Base-by-base conservation (phyloP, 2,329 filamentous ascomycete genomes). In the Leptosphaerulina australis region DNA sequence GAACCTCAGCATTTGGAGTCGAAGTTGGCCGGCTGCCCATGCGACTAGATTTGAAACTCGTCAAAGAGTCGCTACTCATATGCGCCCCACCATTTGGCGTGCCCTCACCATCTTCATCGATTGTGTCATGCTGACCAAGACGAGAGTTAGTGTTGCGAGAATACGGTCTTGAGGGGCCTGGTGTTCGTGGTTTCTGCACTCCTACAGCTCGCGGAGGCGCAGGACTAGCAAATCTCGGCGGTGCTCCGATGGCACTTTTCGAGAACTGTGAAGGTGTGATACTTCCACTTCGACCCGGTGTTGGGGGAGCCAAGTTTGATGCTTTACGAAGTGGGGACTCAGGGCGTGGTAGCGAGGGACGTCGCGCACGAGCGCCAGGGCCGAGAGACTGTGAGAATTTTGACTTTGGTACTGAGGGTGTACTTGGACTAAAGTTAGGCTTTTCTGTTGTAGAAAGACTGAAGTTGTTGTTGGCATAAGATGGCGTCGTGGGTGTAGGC, bases 371-470 rank as follows among this genome's bases (percentile, higher is more conserved):
- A 20, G 71, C 75, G 30, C 85, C 83, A 5, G 89, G 88, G 1
- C 91, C 91, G 34, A 96, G 79, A 0, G 92, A 95, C 73, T 95
- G 90, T 69, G 91, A 94, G 76, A 97, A 94, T 68, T 92, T 92
- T 45, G 88, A 93, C 68, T 92, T 92, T 46, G 88, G 82, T 39
- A 90, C 62, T 0, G 82, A 82, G 0, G 87, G 87, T 84, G 67
- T 81, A 52, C 60, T 67, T 26, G 72, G 70, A 40, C 63, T 69
- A 57, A 67, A 71, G 49, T 62, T 68, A n/a, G 69, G 68, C 44
- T 67, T 66, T 14, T 67, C 80, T 65, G 82, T 83, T 26, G 78
- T 82, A 18, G 83, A 79, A 67, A 83, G 83, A 44, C 84, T 86
- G 63, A 76, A 75, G 50, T 70, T 72, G 44, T 68, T 70, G 24